Conservation (phyloP, 2,329 filamentous ascomycete species). For the Xylaria sp. region DNA sequence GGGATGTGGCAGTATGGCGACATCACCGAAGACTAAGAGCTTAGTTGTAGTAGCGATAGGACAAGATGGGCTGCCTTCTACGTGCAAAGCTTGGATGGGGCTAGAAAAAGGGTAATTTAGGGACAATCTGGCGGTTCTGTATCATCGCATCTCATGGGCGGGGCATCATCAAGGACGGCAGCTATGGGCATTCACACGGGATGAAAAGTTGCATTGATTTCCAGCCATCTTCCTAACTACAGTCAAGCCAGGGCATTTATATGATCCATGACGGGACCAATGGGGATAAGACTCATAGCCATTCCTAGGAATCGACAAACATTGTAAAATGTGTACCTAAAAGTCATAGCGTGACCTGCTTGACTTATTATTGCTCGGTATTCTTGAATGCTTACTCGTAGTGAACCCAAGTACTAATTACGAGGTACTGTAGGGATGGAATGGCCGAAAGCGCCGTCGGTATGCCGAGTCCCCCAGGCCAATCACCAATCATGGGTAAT, state of each 20-base stretch:
- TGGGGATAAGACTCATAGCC: background rate
- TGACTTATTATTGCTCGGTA: background rate
- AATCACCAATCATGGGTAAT: slow-evolving; percentile 23
- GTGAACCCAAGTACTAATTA: background rate
- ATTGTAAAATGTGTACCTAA: background rate
- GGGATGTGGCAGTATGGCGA: slow-evolving; percentile 99
- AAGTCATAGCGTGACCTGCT: background rate
- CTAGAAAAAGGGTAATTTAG: slow-evolving; percentile 12
- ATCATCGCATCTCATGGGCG: slow-evolving; percentile 20
- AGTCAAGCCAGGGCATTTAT: slow-evolving; percentile 11
- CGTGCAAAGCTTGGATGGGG: slow-evolving; percentile 16
- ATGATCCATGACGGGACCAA: slow-evolving; percentile 9
- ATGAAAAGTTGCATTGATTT: slow-evolving; percentile 23
- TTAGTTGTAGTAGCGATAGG: background rate
- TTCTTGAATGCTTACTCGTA: background rate
- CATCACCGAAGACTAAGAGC: slow-evolving; percentile 81
- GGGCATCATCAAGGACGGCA: slow-evolving; percentile 16
- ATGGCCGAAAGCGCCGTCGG: slow-evolving; percentile 16
- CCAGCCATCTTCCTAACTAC: slow-evolving; percentile 8
- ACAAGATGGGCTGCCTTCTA: background rate
- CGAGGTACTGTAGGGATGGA: slow-evolving; percentile 1
- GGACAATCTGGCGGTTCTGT: slow-evolving; percentile 18
- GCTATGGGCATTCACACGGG: slow-evolving; percentile 12
- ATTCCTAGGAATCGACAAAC: background rate
- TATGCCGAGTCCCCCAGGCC: background rate